A percentile compares a stretch with the other conserved stretches of the same genome.
These are phyloP conservation scores for Dentipellis fragilis DNA, from an alignment of 768 basidiomycete species.

Conservation along the genomic window DNA sequence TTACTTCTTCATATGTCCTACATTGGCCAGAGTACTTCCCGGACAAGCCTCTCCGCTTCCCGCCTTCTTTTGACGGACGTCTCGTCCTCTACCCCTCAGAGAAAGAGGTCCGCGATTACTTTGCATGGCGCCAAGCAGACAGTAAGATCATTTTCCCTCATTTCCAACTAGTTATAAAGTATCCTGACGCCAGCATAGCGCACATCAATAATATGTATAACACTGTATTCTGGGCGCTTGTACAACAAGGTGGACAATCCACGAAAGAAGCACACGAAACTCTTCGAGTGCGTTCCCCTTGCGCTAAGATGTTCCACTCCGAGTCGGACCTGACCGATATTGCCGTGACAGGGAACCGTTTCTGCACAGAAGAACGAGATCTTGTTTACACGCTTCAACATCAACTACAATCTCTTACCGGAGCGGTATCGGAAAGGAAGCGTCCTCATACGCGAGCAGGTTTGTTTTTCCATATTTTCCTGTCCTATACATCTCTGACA, in stretches of 20 bases:
- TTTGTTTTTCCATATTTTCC: constrained; percentile 10
- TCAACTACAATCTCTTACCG: constrained; percentile 81
- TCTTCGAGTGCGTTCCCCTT: constrained; percentile 43
- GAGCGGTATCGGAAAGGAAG: constrained; percentile 78
- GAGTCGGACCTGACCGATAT: too few relatives aligned
- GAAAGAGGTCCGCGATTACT: constrained; percentile 79
- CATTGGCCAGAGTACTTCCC: constrained; percentile 80
- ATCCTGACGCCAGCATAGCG: constrained; percentile 35
- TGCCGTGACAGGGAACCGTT: constrained; percentile 59
- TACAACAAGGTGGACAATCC: constrained; percentile 68
- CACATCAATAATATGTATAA: constrained; percentile 99
- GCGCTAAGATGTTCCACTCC: background rate
- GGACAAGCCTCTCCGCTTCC: constrained; percentile 58
- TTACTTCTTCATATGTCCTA: constrained; percentile 86
- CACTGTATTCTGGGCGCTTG: constrained; percentile 89
- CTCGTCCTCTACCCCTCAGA: constrained; percentile 72
- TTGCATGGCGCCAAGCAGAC: constrained; percentile 92
- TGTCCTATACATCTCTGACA: too few relatives aligned
- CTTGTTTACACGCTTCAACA: constrained; percentile 66
- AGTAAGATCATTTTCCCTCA: constrained; percentile 43
- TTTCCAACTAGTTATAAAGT: constrained; percentile 2
- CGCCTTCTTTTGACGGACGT: constrained; percentile 89
- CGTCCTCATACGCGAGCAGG: constrained; percentile 63
- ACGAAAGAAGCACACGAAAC: constrained; percentile 74
- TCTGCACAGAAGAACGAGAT: constrained; percentile 91